Percentiles rank a stretch among this genome's conserved stretches.
phyloP scores from a whole-genome alignment of 2,329 filamentous ascomycete genomes.

The Meredithiella fracta region DNA sequence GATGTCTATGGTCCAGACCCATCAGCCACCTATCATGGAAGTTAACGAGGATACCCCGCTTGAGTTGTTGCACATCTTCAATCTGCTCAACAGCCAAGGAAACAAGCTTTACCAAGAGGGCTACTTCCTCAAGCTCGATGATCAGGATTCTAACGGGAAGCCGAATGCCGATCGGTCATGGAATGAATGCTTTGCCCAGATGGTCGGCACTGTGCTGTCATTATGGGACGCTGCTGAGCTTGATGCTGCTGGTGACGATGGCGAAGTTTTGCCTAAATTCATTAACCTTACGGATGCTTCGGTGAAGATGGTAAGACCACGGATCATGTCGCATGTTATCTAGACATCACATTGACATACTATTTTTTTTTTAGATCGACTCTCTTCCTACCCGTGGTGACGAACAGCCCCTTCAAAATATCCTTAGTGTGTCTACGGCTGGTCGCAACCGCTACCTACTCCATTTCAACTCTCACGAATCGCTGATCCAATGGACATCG shows the following conservation, averaged over 20 bases:
- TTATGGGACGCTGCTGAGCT: slow-evolving; percentile 90
- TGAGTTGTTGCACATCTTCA: slow-evolving; percentile 88
- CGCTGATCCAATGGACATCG: slow-evolving; percentile 87
- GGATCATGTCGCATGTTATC: slow-evolving; percentile 16
- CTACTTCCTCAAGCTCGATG: slow-evolving; percentile 92
- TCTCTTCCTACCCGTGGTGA: slow-evolving; percentile 68
- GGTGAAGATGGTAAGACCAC: slow-evolving; percentile 94
- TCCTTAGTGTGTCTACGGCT: slow-evolving; percentile 87
- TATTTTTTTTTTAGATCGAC: slow-evolving; percentile 45
- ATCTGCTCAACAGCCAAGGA: slow-evolving; percentile 79
- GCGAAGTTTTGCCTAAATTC: slow-evolving; percentile 76
- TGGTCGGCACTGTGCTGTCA: slow-evolving; percentile 86
- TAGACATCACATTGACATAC: neutral
- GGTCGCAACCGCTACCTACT: slow-evolving; percentile 89
- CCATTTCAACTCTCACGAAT: slow-evolving; percentile 90
- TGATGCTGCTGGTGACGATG: slow-evolving; percentile 70
- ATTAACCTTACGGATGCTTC: slow-evolving; percentile 96
- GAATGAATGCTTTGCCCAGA: slow-evolving; percentile 93
- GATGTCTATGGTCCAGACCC: slow-evolving; percentile 71
- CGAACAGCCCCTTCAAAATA: slow-evolving; percentile 76
- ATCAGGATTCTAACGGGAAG: slow-evolving; percentile 76
- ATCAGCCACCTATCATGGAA: slow-evolving; percentile 75
- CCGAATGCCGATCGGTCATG: slow-evolving; percentile 76
- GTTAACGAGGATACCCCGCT: slow-evolving; percentile 71
- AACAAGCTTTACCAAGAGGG: slow-evolving; percentile 97